phyloP scores from a whole-genome alignment of 2,329 filamentous ascomycete genomes.

The Herpotrichia juniperi region DNA sequence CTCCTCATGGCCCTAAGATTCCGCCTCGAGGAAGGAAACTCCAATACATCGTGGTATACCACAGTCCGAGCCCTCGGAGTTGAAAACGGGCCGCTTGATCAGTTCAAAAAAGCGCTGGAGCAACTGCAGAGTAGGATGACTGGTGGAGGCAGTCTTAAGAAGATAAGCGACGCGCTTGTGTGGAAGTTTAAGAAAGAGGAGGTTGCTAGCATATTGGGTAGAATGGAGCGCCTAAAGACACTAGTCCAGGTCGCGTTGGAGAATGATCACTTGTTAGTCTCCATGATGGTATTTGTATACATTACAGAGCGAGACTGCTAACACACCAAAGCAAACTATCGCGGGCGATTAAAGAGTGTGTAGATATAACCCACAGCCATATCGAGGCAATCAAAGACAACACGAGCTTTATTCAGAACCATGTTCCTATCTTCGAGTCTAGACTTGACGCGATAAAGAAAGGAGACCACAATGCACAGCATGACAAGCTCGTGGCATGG shows the following conservation, averaged over 20 bases:
- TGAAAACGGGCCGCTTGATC: too few species aligned
- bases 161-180: not conserved
- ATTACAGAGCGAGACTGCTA: too few species aligned
- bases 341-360: too few species aligned
- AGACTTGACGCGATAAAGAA: not conserved
- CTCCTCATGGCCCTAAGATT: conserved; percentile 25
- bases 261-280: conserved; percentile 7
- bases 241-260: conserved; percentile 6
- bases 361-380: conserved; percentile 2
- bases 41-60: conserved; percentile 19
- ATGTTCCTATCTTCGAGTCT: not conserved
- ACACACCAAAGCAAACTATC: too few species aligned
- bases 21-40: conserved; percentile 18
- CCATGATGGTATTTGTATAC: too few species aligned
- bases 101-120: conserved; percentile 19
- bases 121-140: conserved; percentile 7
- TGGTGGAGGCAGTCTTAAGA: not conserved
- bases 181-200: too few species aligned
- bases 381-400: conserved; percentile 11
- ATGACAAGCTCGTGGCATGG: conserved; percentile 5
- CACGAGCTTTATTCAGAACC: conserved; percentile 4
- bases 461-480: not conserved
- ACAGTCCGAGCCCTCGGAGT: conserved; percentile 8
- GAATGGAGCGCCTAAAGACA: conserved; percentile 7
- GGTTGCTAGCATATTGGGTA: conserved; percentile 5